Conservation (phyloP, 2,329 filamentous ascomycete species). For the Trichoderma semiorbis region DNA sequence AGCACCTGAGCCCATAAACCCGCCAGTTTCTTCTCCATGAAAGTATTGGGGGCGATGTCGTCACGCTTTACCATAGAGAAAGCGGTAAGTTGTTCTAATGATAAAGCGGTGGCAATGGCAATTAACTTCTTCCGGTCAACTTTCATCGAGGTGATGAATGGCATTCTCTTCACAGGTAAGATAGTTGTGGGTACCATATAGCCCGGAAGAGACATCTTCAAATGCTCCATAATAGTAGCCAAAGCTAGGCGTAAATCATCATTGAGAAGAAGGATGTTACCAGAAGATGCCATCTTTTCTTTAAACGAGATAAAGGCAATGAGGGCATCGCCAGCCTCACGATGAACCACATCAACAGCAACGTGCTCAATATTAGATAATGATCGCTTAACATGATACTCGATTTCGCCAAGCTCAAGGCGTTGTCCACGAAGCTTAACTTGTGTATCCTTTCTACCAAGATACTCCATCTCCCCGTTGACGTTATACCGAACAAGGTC, state of each 20-base stretch:
- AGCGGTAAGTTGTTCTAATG: not conserved
- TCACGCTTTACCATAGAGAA: not conserved
- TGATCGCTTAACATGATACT: slow-evolving; percentile 10
- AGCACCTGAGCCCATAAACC: slow-evolving; percentile 12
- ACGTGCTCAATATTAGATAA: not conserved
- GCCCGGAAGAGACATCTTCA: slow-evolving; percentile 21
- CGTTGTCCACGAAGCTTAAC: slow-evolving; percentile 19
- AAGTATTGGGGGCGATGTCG: slow-evolving; percentile 14
- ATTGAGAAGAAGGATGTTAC: not conserved
- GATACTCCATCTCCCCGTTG: not conserved
- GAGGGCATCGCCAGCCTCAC: not conserved
- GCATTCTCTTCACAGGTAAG: slow-evolving; percentile 25
- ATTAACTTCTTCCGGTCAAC: slow-evolving; percentile 16
- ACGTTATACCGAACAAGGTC: slow-evolving; percentile 18
- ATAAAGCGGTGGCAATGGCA: not conserved
- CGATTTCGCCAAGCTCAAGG: slow-evolving; percentile 18
- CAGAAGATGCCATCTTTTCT: not conserved
- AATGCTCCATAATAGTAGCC: not conserved
- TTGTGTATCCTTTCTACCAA: slow-evolving; percentile 18
- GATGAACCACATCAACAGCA: not conserved
- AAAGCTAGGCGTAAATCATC: not conserved
- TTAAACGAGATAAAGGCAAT: slow-evolving; percentile 7
- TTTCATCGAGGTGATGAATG: slow-evolving; percentile 21
- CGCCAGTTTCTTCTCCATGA: not conserved
- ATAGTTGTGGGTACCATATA: slow-evolving; percentile 37